Conservation (phyloP, 2,329 filamentous ascomycete species). For the Talaromyces funiculosus region DNA sequence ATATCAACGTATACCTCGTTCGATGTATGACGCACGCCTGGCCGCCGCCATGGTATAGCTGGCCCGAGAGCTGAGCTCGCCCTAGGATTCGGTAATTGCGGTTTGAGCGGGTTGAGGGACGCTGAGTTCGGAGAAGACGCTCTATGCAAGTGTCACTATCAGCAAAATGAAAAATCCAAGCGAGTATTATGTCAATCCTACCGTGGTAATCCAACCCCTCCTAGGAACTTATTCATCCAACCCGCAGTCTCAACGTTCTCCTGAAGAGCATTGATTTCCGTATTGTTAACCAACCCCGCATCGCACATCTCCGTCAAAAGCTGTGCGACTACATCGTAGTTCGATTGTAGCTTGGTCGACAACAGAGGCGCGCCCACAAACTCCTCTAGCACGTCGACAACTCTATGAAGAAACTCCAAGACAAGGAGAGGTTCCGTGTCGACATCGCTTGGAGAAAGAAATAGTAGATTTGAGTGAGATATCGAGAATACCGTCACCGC, state of each 20-base stretch:
- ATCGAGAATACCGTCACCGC: conserved; percentile 85
- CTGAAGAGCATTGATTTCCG: conserved; percentile 84
- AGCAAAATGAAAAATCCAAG: background rate
- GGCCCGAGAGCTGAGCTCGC: conserved; percentile 34
- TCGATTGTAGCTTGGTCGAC: conserved; percentile 77
- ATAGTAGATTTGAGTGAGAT: conserved; percentile 77
- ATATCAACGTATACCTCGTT: conserved; percentile 97
- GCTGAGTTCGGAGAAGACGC: conserved; percentile 39
- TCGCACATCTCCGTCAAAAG: conserved; percentile 95
- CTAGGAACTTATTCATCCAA: conserved; percentile 80
- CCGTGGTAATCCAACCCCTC: conserved; percentile 79
- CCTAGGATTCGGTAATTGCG: conserved; percentile 30
- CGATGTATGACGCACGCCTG: conserved; percentile 90
- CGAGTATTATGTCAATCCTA: conserved; percentile 27
- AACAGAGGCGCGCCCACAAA: conserved; percentile 85
- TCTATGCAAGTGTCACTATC: conserved; percentile 10
- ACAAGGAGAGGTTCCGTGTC: conserved; percentile 86
- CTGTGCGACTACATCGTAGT: conserved; percentile 91
- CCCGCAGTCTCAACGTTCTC: conserved; percentile 90
- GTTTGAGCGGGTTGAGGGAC: conserved; percentile 36
- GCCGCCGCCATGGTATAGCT: conserved; percentile 78
- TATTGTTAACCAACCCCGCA: conserved; percentile 79
- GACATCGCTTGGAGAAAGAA: conserved; percentile 75
- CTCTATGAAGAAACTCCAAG: conserved; percentile 88
- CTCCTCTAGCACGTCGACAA: conserved; percentile 88